Base-by-base conservation (phyloP, 106 monocot species). In the Apostasia shenzhenica region DNA sequence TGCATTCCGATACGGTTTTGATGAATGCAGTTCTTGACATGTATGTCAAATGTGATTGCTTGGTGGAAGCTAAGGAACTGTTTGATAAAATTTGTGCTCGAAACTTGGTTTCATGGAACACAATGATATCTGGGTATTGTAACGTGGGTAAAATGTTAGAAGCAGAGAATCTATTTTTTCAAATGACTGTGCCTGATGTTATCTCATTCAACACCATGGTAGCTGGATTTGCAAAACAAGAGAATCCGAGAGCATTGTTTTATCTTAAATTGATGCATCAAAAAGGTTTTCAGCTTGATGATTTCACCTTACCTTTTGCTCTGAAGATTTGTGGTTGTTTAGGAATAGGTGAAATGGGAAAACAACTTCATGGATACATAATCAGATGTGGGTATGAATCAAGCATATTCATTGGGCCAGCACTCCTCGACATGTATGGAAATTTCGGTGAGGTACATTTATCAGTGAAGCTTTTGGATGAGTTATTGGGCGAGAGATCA, bases 381-480 rank as follows among this genome's bases (percentile, higher is more conserved):
- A 57, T 90, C 26, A 90, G 77, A 73, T 81, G 14, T 70, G 89
- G 93, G 49, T 83, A 13, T 13, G 74, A 66, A 13, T 55, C 48
- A 5, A 67, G 66, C 41, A 58, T 48, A 40, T 71, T 54, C 69
- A 72, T 56, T 43, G 72, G 74, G 1, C 70, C 85, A 42, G 75
- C 94, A 42, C 85, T 94, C 39, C 77, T 94, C 53, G 72, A 80
- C 70, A 90, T 94, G 94, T 94, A 94, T 56, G 74, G 82, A 11
- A 85, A 73, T 10, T 83, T 76, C 67, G 72, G 66, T 6, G 38
- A 13, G 12, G 61, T 90, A 8, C 59, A 68, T 57, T 75, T 82
- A 57, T 79, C 90, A 14, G 64, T 48, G 44, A 68, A 70, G 41
- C 12, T 79, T 7, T 90, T 72, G 57, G 54, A 74, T 43, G 66